These are phyloP conservation scores for Lophiotrema nucula DNA, from an alignment of 495 filamentous ascomycete genomes.

Conservation along the genomic window DNA sequence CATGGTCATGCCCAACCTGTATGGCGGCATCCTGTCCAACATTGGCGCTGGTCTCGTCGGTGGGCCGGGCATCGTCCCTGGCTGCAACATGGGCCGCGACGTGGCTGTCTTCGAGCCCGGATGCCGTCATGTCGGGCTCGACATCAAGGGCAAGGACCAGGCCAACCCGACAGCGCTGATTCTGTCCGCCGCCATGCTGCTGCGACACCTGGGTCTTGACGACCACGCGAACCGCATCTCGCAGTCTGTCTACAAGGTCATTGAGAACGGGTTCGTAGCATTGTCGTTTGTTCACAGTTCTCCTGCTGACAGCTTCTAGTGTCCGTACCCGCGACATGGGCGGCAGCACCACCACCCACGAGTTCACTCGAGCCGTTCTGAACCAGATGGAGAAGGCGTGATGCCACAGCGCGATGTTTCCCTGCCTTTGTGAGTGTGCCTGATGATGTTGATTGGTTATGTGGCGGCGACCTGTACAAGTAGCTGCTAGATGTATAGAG, in stretches of 20 bases:
- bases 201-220: slow-evolving; percentile 93
- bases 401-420: background rate
- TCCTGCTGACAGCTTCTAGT: no score
- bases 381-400: slow-evolving; percentile 77
- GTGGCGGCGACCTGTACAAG: slow-evolving; percentile 3
- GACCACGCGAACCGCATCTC: slow-evolving; percentile 98
- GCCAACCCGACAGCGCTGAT: slow-evolving; percentile 96
- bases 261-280: slow-evolving; percentile 91
- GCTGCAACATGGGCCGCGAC: slow-evolving; percentile 98
- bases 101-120: slow-evolving; percentile 98
- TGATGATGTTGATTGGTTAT: background rate
- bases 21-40: slow-evolving; percentile 98
- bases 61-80: slow-evolving; percentile 93
- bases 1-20: slow-evolving; percentile 99
- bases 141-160: slow-evolving; percentile 99
- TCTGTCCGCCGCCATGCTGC: slow-evolving; percentile 91
- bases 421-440: background rate
- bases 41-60: slow-evolving; percentile 98
- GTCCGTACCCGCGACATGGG: slow-evolving; percentile 92
- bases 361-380: slow-evolving; percentile 91
- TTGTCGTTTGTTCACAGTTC: no score
- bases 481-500: slow-evolving; percentile 19
- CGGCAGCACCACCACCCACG: slow-evolving; percentile 80
- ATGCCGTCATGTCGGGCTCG: slow-evolving; percentile 96
- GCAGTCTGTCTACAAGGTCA: slow-evolving; percentile 95